Evolutionary conservation across 1,284 basidiomycete species (phyloP).

Genomic region (Cutaneotrichosporon mucoides): DNA sequence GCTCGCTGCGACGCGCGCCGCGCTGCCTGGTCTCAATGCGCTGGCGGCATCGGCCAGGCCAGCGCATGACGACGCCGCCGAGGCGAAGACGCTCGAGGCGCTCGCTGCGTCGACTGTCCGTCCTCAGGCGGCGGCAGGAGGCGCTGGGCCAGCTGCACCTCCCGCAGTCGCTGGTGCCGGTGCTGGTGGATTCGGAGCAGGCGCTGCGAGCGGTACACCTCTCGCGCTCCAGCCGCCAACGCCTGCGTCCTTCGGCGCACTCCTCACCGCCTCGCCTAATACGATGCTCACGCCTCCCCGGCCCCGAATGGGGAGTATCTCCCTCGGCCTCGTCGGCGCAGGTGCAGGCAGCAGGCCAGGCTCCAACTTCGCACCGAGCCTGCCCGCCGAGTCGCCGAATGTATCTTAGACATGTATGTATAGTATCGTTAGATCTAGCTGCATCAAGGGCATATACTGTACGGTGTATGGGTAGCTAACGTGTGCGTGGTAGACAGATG

Average conservation of each 20-base stretch:
- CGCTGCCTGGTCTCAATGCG: slow-evolving; percentile 23
- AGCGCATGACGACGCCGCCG: slow-evolving; percentile 13
- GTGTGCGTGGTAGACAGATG: neutral
- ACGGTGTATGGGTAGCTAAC: neutral
- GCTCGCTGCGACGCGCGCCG: slow-evolving; percentile 27
- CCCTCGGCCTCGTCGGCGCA: neutral
- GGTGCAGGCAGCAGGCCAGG: neutral
- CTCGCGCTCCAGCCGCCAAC: neutral
- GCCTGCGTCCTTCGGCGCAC: neutral
- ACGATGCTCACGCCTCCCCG: neutral
- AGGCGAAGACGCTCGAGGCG: slow-evolving; percentile 13
- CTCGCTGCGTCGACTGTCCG: slow-evolving; percentile 6
- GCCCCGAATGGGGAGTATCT: neutral
- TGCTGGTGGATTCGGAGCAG: no score
- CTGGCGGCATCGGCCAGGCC: slow-evolving; percentile 18
- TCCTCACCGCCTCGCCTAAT: neutral
- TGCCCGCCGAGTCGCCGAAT: neutral
- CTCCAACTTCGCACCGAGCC: neutral
- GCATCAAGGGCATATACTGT: neutral
- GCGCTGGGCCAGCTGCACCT: no score
- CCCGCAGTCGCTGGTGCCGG: no score
- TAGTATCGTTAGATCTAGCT: neutral
- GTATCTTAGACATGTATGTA: neutral
- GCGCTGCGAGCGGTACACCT: no score
- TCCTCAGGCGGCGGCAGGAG: neutral